These are phyloP conservation scores for Saccharomycopsis malanga DNA, from an alignment of 805 yeast species.

Conservation along the genomic window DNA sequence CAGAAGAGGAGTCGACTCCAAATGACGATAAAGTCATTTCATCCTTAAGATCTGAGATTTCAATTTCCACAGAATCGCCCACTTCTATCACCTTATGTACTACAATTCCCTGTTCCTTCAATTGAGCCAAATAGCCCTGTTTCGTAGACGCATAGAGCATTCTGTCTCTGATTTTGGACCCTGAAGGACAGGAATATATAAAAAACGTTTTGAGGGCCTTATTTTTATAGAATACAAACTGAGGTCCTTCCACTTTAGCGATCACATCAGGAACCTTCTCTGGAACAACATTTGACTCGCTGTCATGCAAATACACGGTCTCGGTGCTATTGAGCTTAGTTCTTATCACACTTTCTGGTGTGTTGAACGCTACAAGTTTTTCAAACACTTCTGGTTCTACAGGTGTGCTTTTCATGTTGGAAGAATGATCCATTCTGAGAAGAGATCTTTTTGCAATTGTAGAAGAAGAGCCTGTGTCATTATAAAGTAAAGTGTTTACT, in stretches of 20 bases:
- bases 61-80: constrained; percentile 68
- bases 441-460: constrained; percentile 24
- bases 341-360: constrained; percentile 31
- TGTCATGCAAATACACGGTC: constrained; percentile 34
- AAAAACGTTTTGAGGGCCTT: constrained; percentile 41
- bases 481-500: constrained; percentile 27
- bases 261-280: constrained; percentile 31
- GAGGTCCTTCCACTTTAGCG: constrained; percentile 38
- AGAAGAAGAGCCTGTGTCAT: constrained; percentile 1
- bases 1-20: constrained; percentile 36
- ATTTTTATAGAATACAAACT: constrained; percentile 48
- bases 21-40: constrained; percentile 68
- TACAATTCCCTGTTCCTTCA: constrained; percentile 33
- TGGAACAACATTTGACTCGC: constrained; percentile 25
- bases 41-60: constrained; percentile 40
- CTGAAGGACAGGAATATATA: constrained; percentile 84
- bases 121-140: constrained; percentile 47
- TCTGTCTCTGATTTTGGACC: constrained; percentile 81
- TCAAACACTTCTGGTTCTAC: constrained; percentile 27
- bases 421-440: constrained; percentile 18
- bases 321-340: constrained; percentile 51
- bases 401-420: constrained; percentile 19
- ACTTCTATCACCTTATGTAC: constrained; percentile 52
- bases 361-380: not conserved
- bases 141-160: constrained; percentile 88